A percentile compares a stretch with the other conserved stretches of the same genome.
Conservation (phyloP, 2,329 filamentous ascomycete genomes). For the Curvularia hawaiiensis region DNA sequence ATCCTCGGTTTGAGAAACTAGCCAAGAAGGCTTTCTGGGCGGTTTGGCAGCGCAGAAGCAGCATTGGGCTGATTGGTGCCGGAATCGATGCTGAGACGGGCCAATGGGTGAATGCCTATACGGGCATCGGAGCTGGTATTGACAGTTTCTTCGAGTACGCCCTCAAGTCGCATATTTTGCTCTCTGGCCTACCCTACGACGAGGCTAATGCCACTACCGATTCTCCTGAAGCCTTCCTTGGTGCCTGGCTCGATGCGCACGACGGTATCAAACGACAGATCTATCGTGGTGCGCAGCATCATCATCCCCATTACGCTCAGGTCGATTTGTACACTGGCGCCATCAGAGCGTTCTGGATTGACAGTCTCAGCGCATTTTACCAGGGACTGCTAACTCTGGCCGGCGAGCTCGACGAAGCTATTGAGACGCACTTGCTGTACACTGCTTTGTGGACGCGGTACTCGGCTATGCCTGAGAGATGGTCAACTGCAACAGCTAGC, state of each 20-base stretch:
- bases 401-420: constrained; percentile 88
- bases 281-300: constrained; percentile 74
- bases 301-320: constrained; percentile 92
- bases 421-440: constrained; percentile 86
- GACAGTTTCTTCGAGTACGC: constrained; percentile 99
- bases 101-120: constrained; percentile 83
- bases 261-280: constrained; percentile 87
- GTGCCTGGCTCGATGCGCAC: constrained; percentile 84
- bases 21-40: constrained; percentile 96
- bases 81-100: constrained; percentile 92
- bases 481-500: constrained; percentile 82
- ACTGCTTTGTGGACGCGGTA: constrained; percentile 95
- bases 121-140: constrained; percentile 95
- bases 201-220: constrained; percentile 61
- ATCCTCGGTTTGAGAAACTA: constrained; percentile 83
- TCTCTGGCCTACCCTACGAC: constrained; percentile 69
- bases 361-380: constrained; percentile 94
- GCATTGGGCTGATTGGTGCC: constrained; percentile 84
- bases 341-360: constrained; percentile 89
- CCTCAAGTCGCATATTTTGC: constrained; percentile 87
- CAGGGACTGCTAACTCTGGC: constrained; percentile 85
- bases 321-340: constrained; percentile 88
- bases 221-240: constrained; percentile 77
- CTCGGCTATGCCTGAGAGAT: constrained; percentile 90
- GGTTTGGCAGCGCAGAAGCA: constrained; percentile 87